Base-by-base conservation (phyloP, 176 grass and related monocot genomes). In the Zoysia japonica region DNA sequence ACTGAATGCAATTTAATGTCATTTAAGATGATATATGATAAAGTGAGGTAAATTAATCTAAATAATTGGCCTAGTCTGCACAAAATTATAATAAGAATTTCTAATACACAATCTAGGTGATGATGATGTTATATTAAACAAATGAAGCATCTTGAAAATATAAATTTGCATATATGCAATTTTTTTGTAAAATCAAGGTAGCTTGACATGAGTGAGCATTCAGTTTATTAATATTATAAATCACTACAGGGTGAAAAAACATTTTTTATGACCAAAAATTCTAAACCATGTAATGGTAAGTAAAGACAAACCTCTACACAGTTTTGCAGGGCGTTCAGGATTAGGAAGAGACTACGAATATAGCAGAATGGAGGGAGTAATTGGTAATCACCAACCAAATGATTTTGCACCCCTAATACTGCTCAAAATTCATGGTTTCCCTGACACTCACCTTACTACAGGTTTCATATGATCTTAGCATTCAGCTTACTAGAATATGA, bases 31-130 rank as follows among this genome's bases (percentile, higher is more conserved):
- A 35, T 41, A 54, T n/a, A 68, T 50, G 42, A 55, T 46, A 39
- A 56, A 55, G 4, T 20, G 36, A 69, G 36, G 11, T 49, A 47
- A 75, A 3, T 68, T 68, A 60, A 82, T 68, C 50, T 9, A 46
- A 72, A 44, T 67, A 67, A 47, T 51, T 71, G 65, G 61, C 45
- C 64, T 40, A 52, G 47, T 54, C 42, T 64, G 67, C 52, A 70
- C 19, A 72, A 65, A 43, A 67, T 1, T 19, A 47, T 74, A 74
- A 28, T 60, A 9, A 7, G 6, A 47, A 48, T 63, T 63, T 50
- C 12, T 51, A 71, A 71, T 71, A 38, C 8, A 54, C 4, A 4
- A 54, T 54, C 9, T 19, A 56, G 36, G 39, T 36, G 16, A 43
- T 36, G 53, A 12, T 6, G 2, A 69, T 69, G 45, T 45, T 35